A percentile compares a stretch with the other conserved stretches of the same genome.
Conservation (phyloP, 208 protist species). For the Giardia duodenalis region DNA sequence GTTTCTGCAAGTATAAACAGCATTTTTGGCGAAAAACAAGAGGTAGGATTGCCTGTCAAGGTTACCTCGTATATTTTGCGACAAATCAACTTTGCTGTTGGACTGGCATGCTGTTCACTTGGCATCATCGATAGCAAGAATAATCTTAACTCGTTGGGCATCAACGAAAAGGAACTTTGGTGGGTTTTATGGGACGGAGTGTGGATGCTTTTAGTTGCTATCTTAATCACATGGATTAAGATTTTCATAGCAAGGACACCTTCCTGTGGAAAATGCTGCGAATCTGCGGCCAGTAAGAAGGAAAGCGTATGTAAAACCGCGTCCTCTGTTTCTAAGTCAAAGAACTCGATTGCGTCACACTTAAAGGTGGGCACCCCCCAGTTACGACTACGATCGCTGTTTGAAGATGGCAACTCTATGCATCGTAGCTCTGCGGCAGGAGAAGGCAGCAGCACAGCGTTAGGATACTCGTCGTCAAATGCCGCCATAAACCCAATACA, state of each 20-base stretch:
- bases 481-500: not conserved
- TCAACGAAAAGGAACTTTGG: not conserved
- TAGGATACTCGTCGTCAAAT: too few relatives aligned
- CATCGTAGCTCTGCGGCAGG: not conserved
- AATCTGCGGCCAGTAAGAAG: not conserved
- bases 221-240: not conserved
- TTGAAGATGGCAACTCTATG: not conserved
- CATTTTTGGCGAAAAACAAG: not conserved
- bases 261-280: not conserved
- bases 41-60: not conserved
- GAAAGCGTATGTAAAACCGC: not conserved
- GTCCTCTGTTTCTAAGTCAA: not conserved
- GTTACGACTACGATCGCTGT: not conserved
- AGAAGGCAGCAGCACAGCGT: not conserved
- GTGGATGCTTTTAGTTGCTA: not conserved
- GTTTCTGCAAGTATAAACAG: not conserved
- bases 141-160: not conserved
- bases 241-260: not conserved
- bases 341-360: too few relatives aligned
- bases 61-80: not conserved
- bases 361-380: too few relatives aligned
- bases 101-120: not conserved
- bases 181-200: not conserved
- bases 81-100: conserved; percentile 3
- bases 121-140: not conserved